Conservation (phyloP, 495 filamentous ascomycete species). For the Hypoxylon cercidicola region DNA sequence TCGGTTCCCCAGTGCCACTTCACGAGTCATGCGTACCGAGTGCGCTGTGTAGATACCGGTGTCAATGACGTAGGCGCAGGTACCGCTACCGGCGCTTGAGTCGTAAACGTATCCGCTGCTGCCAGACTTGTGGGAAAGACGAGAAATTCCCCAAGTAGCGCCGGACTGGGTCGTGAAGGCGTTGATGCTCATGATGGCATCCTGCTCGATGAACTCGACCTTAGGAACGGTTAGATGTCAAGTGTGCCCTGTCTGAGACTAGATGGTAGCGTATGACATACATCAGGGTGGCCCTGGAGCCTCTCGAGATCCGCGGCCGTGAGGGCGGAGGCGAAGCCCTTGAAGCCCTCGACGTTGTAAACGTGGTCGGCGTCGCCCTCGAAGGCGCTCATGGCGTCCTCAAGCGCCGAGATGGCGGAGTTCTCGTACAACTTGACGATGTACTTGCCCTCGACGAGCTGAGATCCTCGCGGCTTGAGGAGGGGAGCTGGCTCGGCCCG, state of each 20-base stretch:
- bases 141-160: slow-evolving; percentile 70
- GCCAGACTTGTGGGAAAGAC: slow-evolving; percentile 64
- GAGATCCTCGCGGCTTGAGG: slow-evolving; percentile 48
- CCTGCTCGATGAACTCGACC: slow-evolving; percentile 66
- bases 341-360: slow-evolving; percentile 55
- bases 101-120: slow-evolving; percentile 70
- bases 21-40: slow-evolving; percentile 62
- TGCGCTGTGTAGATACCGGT: slow-evolving; percentile 68
- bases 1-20: not conserved
- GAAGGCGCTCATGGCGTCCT: slow-evolving; percentile 44
- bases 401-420: slow-evolving; percentile 44
- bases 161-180: slow-evolving; percentile 59
- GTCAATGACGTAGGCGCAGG: slow-evolving; percentile 70
- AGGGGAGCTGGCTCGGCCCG: slow-evolving; percentile 48
- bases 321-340: slow-evolving; percentile 56
- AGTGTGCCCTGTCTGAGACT: slow-evolving; percentile 17
- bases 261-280: slow-evolving; percentile 24
- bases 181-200: slow-evolving; percentile 59
- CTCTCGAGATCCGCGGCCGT: slow-evolving; percentile 50
- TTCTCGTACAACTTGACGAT: slow-evolving; percentile 66
- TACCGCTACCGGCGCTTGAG: slow-evolving; percentile 63
- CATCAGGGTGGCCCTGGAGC: slow-evolving; percentile 55
- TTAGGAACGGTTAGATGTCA: slow-evolving; percentile 29
- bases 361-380: slow-evolving; percentile 52
- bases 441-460: slow-evolving; percentile 61